Percentiles rank a stretch among this genome's conserved stretches.
These are phyloP conservation scores for Elaeis guineensis DNA, from an alignment of 176 grass and related monocot genomes.

Conservation along the genomic window DNA sequence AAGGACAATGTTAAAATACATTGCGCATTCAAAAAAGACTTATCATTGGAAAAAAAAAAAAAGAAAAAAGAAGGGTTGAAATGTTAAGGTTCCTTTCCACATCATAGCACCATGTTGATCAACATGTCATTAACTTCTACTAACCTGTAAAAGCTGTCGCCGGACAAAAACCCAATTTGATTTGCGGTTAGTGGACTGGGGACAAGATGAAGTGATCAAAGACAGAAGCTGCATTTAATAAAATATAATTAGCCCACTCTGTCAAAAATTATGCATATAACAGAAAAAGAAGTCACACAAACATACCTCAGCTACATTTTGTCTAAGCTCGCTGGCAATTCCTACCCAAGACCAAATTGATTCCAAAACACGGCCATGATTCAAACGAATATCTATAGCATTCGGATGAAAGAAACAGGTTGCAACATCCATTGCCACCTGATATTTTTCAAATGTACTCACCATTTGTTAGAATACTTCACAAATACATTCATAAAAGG, in stretches of 20 bases:
- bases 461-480: too few relatives aligned
- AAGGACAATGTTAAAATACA: too few relatives aligned
- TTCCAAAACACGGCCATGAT: constrained; percentile 74
- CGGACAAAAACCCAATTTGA: constrained; percentile 87
- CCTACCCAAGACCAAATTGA: constrained; percentile 84
- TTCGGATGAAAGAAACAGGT: constrained; percentile 57
- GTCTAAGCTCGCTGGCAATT: constrained; percentile 52
- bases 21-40: too few relatives aligned
- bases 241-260: not conserved
- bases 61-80: too few relatives aligned
- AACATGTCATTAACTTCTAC: too few relatives aligned
- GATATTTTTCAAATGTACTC: not conserved
- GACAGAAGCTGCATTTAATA: constrained; percentile 58
- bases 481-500: too few relatives aligned
- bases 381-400: constrained; percentile 68
- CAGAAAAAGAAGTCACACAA: too few relatives aligned
- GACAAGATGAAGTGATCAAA: constrained; percentile 57
- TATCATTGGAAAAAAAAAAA: too few relatives aligned
- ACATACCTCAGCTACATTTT: constrained; percentile 83
- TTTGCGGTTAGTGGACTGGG: constrained; percentile 70
- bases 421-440: constrained; percentile 78
- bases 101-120: too few relatives aligned
- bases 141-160: constrained; percentile 75
- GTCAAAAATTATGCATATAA: too few relatives aligned
- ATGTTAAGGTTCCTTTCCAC: too few relatives aligned